phyloP scores from a whole-genome alignment of 2,329 filamentous ascomycete genomes.

The Tolypocladium inflatum region DNA sequence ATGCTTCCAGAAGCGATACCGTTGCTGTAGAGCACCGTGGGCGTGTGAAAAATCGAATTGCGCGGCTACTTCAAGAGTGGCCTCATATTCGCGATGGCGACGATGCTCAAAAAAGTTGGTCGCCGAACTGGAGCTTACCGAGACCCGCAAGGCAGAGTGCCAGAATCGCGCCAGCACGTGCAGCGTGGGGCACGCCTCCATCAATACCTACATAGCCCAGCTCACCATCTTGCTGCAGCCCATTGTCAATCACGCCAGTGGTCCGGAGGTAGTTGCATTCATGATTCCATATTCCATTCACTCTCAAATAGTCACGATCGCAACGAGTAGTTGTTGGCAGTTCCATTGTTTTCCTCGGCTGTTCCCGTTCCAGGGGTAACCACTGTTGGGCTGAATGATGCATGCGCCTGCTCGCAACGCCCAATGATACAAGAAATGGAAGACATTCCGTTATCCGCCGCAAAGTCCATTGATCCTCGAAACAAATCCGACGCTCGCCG shows the following conservation, averaged over 20 bases:
- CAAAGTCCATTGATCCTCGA: not conserved
- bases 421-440: not conserved
- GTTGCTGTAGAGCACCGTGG: not conserved
- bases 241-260: not conserved
- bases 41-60: not conserved
- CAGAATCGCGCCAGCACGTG: not conserved
- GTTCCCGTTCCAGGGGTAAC: not conserved
- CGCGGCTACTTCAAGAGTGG: not conserved
- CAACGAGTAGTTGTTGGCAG: not conserved
- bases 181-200: not conserved
- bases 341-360: not conserved
- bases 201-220: too few species aligned
- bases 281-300: too few species aligned
- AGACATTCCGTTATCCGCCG: not conserved
- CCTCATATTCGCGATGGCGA: not conserved
- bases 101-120: constrained; percentile 1
- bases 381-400: not conserved
- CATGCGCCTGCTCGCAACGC: not conserved
- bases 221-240: not conserved
- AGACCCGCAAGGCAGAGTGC: not conserved
- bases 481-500: not conserved
- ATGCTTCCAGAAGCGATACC: not conserved
- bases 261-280: too few species aligned
- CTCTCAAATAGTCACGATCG: too few species aligned
- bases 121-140: not conserved